Base-by-base conservation (phyloP, 2,329 filamentous ascomycete species). In the Mycosphaerella sp. region DNA sequence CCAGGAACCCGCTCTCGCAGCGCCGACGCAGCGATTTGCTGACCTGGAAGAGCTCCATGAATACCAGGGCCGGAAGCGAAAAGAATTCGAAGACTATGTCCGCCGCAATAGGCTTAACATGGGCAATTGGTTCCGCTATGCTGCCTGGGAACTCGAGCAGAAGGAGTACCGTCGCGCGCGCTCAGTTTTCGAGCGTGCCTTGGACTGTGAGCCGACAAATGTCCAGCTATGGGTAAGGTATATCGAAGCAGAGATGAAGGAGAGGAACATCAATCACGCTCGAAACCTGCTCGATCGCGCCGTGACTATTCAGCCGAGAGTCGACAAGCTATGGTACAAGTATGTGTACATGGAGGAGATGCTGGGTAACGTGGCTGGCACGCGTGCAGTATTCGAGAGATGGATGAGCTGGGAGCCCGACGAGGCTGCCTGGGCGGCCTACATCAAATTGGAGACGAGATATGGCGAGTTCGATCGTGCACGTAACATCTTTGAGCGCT, bases 321-420 rank as follows among this genome's bases (percentile, higher is more conserved):
- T 97, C 36, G 89, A 97, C 68, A 97, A 97, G 76, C 75, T 98
- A 30, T 98, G 93, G 93, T 98, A 95, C 76, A 97, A 97, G 70
- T 98, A 96, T 75, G 89, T 95, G 21, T 95, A 95, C 69, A 94
- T 95, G 86, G 91, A 97, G 74, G 93, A 98, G 78, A 97, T 91
- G 72, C 79, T 98, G 49, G 89, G 89, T 6, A 96, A 98, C 64
- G 84, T 98, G 43, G 83, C 90, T 2, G 93, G 91, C 32, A 94
- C 89, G 2, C 78, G 93, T 52, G 88, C 95, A 62, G 88, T 97
- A 0, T 98, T 97, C 67, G 93, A 98, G 73, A 79, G 93, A 41
- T 98, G 93, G 93, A 91, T 98, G 86, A 85, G 87, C 56, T 98
- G 93, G 93, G 89, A 95, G 68, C 93, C 93, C 0, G 89, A 96